Conservation (phyloP, 352 stramenopile species). For the Phytophthora rubi region DNA sequence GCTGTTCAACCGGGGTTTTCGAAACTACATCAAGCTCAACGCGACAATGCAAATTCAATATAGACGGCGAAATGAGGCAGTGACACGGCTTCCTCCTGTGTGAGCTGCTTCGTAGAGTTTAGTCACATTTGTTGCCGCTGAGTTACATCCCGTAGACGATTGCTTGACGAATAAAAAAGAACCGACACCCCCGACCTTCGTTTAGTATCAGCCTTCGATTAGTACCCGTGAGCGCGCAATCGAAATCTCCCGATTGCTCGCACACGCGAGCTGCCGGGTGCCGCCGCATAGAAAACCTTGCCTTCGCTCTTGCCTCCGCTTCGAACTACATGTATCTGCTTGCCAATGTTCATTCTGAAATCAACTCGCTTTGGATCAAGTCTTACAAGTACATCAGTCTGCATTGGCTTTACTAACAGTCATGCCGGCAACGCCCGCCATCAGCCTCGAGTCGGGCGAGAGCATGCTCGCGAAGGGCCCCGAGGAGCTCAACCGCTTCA, state of each 20-base stretch:
- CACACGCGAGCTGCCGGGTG: not conserved
- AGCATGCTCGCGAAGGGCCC: conserved; percentile 27
- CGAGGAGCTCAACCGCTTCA: conserved; percentile 27
- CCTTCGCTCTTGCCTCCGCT: conserved; percentile 1
- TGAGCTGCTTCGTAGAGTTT: too few species aligned
- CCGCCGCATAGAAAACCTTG: not conserved
- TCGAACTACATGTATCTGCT: not conserved
- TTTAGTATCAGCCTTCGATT: not conserved
- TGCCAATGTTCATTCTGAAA: conserved; percentile 17
- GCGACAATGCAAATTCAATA: too few species aligned
- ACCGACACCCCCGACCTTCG: not conserved
- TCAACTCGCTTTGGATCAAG: conserved; percentile 12
- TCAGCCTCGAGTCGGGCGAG: conserved; percentile 23
- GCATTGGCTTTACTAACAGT: conserved; percentile 2
- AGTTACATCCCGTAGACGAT: not conserved
- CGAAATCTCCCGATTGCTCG: conserved; percentile 11
- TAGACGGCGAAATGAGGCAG: too few species aligned
- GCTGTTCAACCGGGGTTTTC: too few species aligned
- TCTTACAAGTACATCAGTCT: not conserved
- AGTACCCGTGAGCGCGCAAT: not conserved
- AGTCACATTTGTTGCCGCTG: not conserved
- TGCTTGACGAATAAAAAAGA: not conserved
- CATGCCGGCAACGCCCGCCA: conserved; percentile 8
- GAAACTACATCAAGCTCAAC: too few species aligned
- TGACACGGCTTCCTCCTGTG: too few species aligned